phyloP scores from a whole-genome alignment of 129 eudicot genomes.

The Dittrichia graveolens region DNA sequence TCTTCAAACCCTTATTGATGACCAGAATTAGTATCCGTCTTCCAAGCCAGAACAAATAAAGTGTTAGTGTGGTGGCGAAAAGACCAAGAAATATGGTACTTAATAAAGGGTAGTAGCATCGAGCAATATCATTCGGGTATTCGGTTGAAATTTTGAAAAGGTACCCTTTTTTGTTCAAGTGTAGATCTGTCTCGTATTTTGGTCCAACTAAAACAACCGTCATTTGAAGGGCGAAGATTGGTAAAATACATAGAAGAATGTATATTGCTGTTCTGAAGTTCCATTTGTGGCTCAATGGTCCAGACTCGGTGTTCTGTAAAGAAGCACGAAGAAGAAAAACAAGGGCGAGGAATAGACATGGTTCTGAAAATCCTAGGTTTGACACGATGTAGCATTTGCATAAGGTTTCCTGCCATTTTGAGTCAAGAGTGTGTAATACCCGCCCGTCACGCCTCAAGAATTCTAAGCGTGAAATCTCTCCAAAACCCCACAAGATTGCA shows the following conservation, averaged over 20 bases:
- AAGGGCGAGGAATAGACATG: constrained; percentile 74
- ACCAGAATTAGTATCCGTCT: constrained; percentile 67
- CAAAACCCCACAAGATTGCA: constrained; percentile 81
- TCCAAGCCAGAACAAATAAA: constrained; percentile 79
- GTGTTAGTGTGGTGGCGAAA: constrained; percentile 57
- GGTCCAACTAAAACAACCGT: constrained; percentile 65
- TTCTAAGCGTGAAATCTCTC: constrained; percentile 71
- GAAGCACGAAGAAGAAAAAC: constrained; percentile 88
- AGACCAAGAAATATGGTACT: constrained; percentile 83
- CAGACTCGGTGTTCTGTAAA: constrained; percentile 56
- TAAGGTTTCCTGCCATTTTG: constrained; percentile 73
- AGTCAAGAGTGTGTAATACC: constrained; percentile 44
- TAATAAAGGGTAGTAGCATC: constrained; percentile 84
- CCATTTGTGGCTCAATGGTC: constrained; percentile 78
- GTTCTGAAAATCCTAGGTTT: constrained; percentile 94
- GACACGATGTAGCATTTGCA: constrained; percentile 94
- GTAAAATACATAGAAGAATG: constrained; percentile 61
- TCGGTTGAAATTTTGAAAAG: constrained; percentile 48
- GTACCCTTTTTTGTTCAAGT: constrained; percentile 42
- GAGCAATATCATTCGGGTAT: constrained; percentile 36
- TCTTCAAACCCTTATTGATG: constrained; percentile 84
- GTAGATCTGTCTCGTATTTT: constrained; percentile 29
- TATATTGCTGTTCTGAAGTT: constrained; percentile 67
- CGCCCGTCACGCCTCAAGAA: constrained; percentile 68
- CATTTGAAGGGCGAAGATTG: constrained; percentile 76